A percentile compares a stretch with the other conserved stretches of the same genome.
Evolutionary conservation across 805 yeast species (phyloP).

Genomic region (Kodamaea leandrae): DNA sequence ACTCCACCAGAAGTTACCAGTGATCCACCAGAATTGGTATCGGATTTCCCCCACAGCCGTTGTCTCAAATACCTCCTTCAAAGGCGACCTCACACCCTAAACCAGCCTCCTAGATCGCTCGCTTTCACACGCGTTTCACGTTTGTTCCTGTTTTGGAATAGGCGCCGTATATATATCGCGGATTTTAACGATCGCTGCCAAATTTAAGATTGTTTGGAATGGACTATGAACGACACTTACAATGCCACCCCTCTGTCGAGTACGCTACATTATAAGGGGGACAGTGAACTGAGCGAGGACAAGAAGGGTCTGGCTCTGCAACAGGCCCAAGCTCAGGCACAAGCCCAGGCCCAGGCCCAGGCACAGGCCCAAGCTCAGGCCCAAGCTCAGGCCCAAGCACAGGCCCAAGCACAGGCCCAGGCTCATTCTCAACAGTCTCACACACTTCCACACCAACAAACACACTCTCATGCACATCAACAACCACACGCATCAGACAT

Average conservation of each 20-base stretch:
- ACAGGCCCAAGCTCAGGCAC: conserved; percentile 2
- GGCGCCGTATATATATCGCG: conserved; percentile 3
- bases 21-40: no score
- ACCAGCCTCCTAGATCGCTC: no score
- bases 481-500: conserved; percentile 8
- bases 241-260: conserved; percentile 7
- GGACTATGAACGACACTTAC: conserved; percentile 10
- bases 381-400: background rate
- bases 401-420: background rate
- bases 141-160: conserved; percentile 2
- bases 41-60: no score
- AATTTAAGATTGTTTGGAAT: background rate
- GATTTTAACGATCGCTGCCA: background rate
- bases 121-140: conserved; percentile 1
- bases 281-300: background rate
- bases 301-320: background rate
- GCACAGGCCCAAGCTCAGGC: conserved; percentile 5
- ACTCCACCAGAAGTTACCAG: no score
- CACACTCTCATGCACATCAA: no score
- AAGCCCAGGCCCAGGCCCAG: conserved; percentile 5
- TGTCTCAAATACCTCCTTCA: no score
- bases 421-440: conserved; percentile 1
- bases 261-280: conserved; percentile 7
- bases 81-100: no score
- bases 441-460: background rate